These are phyloP conservation scores for Emiliania huxleyi DNA, from an alignment of 78 protist species.

Conservation along the genomic window DNA sequence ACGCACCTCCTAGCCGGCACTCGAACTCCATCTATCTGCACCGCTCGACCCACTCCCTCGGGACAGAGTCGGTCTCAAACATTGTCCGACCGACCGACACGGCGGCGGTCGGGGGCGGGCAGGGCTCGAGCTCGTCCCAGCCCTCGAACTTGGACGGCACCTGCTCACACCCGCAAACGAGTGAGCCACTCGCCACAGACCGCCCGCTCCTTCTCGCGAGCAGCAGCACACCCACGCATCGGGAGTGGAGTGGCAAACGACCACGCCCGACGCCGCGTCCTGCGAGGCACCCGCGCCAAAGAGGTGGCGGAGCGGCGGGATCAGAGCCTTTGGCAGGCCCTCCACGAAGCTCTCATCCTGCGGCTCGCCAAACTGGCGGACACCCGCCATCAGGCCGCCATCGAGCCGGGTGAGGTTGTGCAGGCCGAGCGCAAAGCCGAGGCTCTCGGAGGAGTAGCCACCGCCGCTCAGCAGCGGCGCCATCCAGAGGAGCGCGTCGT, in stretches of 20 bases:
- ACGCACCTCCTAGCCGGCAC: too few species aligned
- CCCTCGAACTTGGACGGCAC: neutral
- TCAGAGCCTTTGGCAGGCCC: neutral
- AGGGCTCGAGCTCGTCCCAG: conserved; percentile 8
- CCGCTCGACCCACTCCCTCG: conserved; percentile 33
- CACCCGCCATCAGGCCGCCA: neutral
- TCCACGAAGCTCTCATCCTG: neutral
- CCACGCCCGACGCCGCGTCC: neutral
- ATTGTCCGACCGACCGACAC: conserved; percentile 45
- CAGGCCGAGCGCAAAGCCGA: neutral
- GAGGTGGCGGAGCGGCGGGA: neutral
- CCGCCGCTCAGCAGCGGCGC: conserved; percentile 21
- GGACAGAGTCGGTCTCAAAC: conserved; percentile 44
- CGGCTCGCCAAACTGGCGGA: neutral
- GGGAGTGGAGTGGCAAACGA: conserved; percentile 9
- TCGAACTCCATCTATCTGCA: conserved; percentile 12
- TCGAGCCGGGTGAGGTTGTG: too few species aligned
- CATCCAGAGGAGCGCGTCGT: conserved; percentile 6
- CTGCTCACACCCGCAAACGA: too few species aligned
- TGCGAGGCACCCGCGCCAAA: neutral
- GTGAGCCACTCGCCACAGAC: too few species aligned
- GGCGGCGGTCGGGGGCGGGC: neutral
- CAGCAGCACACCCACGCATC: conserved; percentile 27
- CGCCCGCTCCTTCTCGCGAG: too few species aligned
- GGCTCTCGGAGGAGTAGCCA: neutral